phyloP scores from a whole-genome alignment of 805 yeast genomes.

The Hanseniaspora lindneri region DNA sequence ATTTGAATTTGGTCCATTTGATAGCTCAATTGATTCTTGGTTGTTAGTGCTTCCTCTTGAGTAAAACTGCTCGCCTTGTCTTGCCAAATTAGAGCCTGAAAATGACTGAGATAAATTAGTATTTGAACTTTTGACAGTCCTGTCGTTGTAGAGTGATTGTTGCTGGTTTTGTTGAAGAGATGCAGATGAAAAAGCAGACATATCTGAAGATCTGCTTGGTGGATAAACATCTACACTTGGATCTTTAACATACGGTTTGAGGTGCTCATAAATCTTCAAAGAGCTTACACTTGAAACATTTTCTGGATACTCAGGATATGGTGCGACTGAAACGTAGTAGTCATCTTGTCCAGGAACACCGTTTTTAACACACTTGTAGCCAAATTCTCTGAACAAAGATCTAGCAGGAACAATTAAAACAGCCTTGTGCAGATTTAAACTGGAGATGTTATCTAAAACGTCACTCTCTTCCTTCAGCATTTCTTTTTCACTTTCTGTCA shows the following conservation, averaged over 20 bases:
- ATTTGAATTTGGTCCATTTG: background rate
- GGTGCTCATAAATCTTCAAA: background rate
- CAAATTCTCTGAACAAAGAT: slow-evolving; percentile 81
- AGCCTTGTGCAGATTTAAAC: slow-evolving; percentile 38
- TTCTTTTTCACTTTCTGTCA: slow-evolving; percentile 66
- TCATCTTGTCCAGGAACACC: slow-evolving; percentile 80
- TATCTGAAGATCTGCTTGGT: background rate
- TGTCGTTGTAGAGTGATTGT: background rate
- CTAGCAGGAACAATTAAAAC: slow-evolving; percentile 80
- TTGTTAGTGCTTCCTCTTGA: background rate
- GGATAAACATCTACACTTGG: background rate
- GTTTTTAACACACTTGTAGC: slow-evolving; percentile 66
- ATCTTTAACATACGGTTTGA: slow-evolving; percentile 2
- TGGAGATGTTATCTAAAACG: slow-evolving; percentile 1
- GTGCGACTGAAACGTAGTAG: slow-evolving; percentile 45
- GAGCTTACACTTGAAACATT: slow-evolving; percentile 18
- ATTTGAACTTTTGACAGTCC: background rate
- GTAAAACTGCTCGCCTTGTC: background rate
- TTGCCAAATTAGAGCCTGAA: background rate
- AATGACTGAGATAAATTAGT: background rate
- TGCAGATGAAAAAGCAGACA: background rate
- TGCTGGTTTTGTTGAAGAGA: background rate
- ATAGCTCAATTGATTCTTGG: background rate
- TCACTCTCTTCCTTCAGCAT: slow-evolving; percentile 45
- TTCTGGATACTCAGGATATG: slow-evolving; percentile 25